Percentiles rank a stretch among this genome's conserved stretches.
Evolutionary conservation across 2,329 filamentous ascomycete species (phyloP).

Genomic region (Xylariales sp.): DNA sequence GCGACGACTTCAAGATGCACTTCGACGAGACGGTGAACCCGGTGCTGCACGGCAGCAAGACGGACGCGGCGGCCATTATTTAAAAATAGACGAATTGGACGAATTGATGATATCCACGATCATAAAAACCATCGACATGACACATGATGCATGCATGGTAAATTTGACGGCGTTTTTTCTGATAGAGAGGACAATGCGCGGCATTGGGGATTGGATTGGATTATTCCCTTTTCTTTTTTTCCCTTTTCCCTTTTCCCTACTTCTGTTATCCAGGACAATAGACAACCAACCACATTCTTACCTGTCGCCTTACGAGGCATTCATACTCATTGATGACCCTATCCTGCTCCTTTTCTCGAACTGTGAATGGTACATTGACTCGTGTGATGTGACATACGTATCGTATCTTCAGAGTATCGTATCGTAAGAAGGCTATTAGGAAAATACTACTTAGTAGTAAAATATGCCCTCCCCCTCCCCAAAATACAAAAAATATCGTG

Average conservation of each 20-base stretch:
- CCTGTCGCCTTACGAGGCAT: neutral
- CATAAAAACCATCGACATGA: neutral
- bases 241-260: neutral
- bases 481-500: too few relatives aligned
- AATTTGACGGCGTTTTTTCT: slow-evolving; percentile 27
- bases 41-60: slow-evolving; percentile 63
- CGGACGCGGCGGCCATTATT: slow-evolving; percentile 60
- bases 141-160: neutral
- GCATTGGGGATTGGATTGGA: slow-evolving; percentile 13
- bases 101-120: slow-evolving; percentile 38
- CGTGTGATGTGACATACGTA: too few relatives aligned
- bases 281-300: neutral
- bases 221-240: neutral
- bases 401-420: too few relatives aligned
- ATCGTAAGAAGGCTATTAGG: too few relatives aligned
- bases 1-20: slow-evolving; percentile 78
- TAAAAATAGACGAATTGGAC: slow-evolving; percentile 36
- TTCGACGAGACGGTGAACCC: slow-evolving; percentile 80
- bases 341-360: too few relatives aligned
- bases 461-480: too few relatives aligned
- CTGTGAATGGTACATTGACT: too few relatives aligned
- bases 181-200: slow-evolving; percentile 14
- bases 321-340: too few relatives aligned
- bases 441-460: too few relatives aligned
- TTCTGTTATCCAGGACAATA: slow-evolving; percentile 12